phyloP scores from a whole-genome alignment of 805 yeast genomes.

The Lipomyces sp. region DNA sequence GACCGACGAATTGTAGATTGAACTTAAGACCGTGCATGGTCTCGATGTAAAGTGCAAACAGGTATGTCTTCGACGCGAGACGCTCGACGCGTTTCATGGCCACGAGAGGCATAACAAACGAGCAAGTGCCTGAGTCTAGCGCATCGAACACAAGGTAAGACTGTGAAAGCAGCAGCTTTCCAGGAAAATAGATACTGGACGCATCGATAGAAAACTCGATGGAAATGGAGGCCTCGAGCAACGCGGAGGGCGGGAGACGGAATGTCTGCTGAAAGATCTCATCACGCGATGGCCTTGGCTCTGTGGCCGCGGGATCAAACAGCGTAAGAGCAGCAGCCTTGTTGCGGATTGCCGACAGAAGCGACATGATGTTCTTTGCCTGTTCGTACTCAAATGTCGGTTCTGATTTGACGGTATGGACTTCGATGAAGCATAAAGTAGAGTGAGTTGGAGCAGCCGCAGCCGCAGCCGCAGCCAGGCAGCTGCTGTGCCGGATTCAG shows the following conservation, averaged over 20 bases:
- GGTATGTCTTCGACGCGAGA: conserved; percentile 68
- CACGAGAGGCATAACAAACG: conserved; percentile 67
- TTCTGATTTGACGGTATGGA: too few relatives aligned
- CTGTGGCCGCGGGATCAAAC: conserved; percentile 37
- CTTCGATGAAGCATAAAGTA: too few relatives aligned
- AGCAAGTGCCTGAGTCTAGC: conserved; percentile 64
- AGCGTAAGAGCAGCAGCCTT: conserved; percentile 47
- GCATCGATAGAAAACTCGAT: conserved; percentile 53
- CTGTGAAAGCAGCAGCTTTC: conserved; percentile 68
- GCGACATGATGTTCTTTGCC: too few relatives aligned
- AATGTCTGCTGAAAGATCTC: conserved; percentile 67
- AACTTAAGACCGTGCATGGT: conserved; percentile 64
- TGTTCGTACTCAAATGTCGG: too few relatives aligned
- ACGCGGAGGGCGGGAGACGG: conserved; percentile 68
- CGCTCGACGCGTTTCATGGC: conserved; percentile 83
- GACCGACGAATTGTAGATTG: conserved; percentile 71
- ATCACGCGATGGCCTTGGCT: conserved; percentile 52
- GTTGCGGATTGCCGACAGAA: conserved; percentile 45
- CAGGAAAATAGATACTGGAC: conserved; percentile 45
- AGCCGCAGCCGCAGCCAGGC: too few relatives aligned
- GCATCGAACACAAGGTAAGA: conserved; percentile 75
- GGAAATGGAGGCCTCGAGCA: conserved; percentile 59
- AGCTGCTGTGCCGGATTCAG: too few relatives aligned
- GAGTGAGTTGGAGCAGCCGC: too few relatives aligned
- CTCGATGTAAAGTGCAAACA: conserved; percentile 70